Percentiles rank a stretch among this genome's conserved stretches.
Evolutionary conservation across 139 green algal species (phyloP).

Genomic region (Edaphochlamys debaryana): DNA sequence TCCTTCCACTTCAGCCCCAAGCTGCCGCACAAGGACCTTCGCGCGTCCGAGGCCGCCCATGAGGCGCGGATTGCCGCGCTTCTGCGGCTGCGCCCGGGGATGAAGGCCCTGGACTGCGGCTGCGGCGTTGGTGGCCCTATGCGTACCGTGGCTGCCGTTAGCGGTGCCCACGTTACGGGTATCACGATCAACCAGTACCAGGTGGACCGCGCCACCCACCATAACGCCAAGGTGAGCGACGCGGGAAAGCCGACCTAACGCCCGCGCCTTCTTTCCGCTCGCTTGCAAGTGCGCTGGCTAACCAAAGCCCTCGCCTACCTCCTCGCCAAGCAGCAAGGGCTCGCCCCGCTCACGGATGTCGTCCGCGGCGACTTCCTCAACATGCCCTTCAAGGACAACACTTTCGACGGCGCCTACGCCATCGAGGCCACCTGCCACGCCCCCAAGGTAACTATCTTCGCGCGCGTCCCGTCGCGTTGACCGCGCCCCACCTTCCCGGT

Average conservation of each 20-base stretch:
- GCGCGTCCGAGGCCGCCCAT: conserved; percentile 84
- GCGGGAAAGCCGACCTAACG: neutral
- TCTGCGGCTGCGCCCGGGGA: conserved; percentile 75
- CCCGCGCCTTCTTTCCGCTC: neutral
- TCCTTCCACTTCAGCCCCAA: conserved; percentile 97
- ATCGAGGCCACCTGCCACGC: conserved; percentile 99
- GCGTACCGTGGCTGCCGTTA: conserved; percentile 88
- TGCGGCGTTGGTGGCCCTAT: conserved; percentile 98
- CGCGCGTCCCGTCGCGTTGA: too few species aligned
- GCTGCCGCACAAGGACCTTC: conserved; percentile 80
- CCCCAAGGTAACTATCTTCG: conserved; percentile 74
- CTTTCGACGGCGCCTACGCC: conserved; percentile 93
- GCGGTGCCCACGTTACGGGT: conserved; percentile 89
- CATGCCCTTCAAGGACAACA: conserved; percentile 89
- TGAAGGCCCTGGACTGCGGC: conserved; percentile 90
- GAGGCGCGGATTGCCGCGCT: conserved; percentile 83
- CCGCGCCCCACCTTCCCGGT: too few species aligned
- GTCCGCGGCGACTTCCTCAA: conserved; percentile 96
- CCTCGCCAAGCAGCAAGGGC: conserved; percentile 61
- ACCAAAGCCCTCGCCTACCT: neutral
- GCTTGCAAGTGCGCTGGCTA: neutral
- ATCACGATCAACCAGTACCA: conserved; percentile 98
- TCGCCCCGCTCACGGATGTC: conserved; percentile 79
- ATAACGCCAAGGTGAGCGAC: conserved; percentile 78
- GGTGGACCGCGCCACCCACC: conserved; percentile 82